Evolutionary conservation across 352 stramenopile species (phyloP).

Genomic region (Phytophthora rubi): DNA sequence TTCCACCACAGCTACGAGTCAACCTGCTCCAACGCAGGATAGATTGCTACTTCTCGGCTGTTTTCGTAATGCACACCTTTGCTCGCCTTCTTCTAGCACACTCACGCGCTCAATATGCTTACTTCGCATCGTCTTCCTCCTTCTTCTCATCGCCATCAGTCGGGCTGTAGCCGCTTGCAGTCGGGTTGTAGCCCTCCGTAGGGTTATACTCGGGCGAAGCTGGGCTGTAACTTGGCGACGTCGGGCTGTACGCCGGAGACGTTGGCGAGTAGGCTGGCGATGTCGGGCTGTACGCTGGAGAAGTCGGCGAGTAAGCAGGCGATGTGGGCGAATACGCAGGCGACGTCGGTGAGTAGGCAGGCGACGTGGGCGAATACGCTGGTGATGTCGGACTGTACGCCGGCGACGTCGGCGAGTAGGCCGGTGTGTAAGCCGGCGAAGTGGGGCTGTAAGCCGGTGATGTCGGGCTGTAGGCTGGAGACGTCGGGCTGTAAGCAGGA

Average conservation of each 20-base stretch:
- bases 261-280: constrained; percentile 82
- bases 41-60: constrained; percentile 5
- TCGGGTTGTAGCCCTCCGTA: constrained; percentile 79
- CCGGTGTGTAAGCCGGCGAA: constrained; percentile 88
- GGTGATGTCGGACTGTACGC: constrained; percentile 71
- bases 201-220: constrained; percentile 86
- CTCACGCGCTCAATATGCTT: constrained; percentile 19
- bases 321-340: constrained; percentile 70
- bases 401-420: constrained; percentile 68
- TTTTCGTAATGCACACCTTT: constrained; percentile 37
- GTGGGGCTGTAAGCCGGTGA: constrained; percentile 83
- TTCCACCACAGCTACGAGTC: constrained; percentile 24
- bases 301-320: constrained; percentile 72
- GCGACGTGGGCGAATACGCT: constrained; percentile 72
- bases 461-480: constrained; percentile 71
- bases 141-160: constrained; percentile 69
- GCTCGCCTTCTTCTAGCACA: constrained; percentile 28
- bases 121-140: constrained; percentile 39
- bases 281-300: constrained; percentile 73
- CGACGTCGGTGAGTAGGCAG: constrained; percentile 73
- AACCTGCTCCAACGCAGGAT: constrained; percentile 6
- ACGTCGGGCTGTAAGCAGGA: constrained; percentile 82
- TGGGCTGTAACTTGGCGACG: constrained; percentile 76
- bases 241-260: constrained; percentile 76
- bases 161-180: constrained; percentile 77